Conservation (phyloP, 306 rosid species). For the Senna tora region DNA sequence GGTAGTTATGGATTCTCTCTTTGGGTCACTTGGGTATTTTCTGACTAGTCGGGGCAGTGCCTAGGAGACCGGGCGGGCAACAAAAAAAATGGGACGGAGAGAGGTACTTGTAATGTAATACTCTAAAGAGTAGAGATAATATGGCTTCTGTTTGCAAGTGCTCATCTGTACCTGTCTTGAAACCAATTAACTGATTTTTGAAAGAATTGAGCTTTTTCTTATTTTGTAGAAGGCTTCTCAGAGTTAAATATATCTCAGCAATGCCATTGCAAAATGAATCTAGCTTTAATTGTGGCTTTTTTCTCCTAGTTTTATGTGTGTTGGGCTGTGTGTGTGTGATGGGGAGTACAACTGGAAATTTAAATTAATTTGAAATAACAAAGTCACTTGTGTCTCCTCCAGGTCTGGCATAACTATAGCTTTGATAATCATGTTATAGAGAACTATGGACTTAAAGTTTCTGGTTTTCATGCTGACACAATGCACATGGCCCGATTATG, state of each 20-base stretch:
- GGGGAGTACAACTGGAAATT: neutral
- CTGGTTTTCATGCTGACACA: constrained; percentile 97
- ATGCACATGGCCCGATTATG: constrained; percentile 99
- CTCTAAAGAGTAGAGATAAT: neutral
- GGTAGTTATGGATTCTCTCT: constrained; percentile 6
- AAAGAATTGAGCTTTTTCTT: neutral
- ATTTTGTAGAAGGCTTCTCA: neutral
- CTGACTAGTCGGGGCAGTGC: no score
- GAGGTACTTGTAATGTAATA: constrained; percentile 10
- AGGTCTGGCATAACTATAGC: constrained; percentile 99
- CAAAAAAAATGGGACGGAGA: no score
- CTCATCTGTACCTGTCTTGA: neutral
- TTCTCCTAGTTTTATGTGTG: neutral
- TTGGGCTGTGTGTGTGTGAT: neutral
- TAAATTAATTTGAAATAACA: constrained; percentile 38
- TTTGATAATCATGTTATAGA: constrained; percentile 89
- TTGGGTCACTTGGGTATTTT: constrained; percentile 6
- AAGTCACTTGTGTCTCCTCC: constrained; percentile 40
- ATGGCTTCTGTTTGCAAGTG: neutral
- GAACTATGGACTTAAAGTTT: constrained; percentile 85
- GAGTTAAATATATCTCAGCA: constrained; percentile 19
- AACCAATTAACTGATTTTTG: neutral
- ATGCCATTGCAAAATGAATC: constrained; percentile 9
- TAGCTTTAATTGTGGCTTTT: constrained; percentile 4
- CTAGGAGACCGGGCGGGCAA: no score